A percentile compares a stretch with the other conserved stretches of the same genome.
Evolutionary conservation across 2,329 filamentous ascomycete species (phyloP).

Genomic region (Diaporthe ampelina): DNA sequence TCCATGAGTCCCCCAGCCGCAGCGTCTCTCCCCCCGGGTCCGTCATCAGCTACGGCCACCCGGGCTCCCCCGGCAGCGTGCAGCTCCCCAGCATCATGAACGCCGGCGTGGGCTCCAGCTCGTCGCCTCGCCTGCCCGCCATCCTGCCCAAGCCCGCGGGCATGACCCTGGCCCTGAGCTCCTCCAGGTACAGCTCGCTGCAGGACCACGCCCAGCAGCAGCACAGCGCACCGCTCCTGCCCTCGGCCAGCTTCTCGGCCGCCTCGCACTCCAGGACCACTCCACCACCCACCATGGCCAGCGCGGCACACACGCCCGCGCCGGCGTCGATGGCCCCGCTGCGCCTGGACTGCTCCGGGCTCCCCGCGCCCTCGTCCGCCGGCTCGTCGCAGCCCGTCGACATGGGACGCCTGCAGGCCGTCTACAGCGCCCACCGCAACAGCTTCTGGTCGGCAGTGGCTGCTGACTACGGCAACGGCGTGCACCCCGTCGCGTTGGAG

Average conservation of each 20-base stretch:
- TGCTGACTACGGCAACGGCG: slow-evolving; percentile 76
- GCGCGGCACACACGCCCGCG: slow-evolving; percentile 41
- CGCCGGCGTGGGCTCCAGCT: slow-evolving; percentile 54
- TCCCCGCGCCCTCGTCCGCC: slow-evolving; percentile 52
- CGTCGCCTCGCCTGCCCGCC: slow-evolving; percentile 67
- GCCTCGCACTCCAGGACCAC: slow-evolving; percentile 40
- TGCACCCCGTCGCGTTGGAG: slow-evolving; percentile 74
- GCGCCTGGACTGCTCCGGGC: slow-evolving; percentile 71
- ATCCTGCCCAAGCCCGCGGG: slow-evolving; percentile 76
- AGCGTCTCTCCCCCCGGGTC: slow-evolving; percentile 64
- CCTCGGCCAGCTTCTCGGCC: slow-evolving; percentile 55
- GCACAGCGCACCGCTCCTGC: slow-evolving; percentile 62
- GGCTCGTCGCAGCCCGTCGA: slow-evolving; percentile 66
- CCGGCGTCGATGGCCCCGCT: slow-evolving; percentile 54
- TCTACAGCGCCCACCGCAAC: slow-evolving; percentile 78
- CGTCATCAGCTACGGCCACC: slow-evolving; percentile 57
- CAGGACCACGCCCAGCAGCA: slow-evolving; percentile 55
- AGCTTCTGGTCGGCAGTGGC: slow-evolving; percentile 82
- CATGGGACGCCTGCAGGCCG: slow-evolving; percentile 74
- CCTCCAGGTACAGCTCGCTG: slow-evolving; percentile 54
- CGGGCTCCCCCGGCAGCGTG: slow-evolving; percentile 61
- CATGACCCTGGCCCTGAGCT: slow-evolving; percentile 59
- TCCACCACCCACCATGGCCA: slow-evolving; percentile 53
- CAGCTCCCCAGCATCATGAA: slow-evolving; percentile 68
- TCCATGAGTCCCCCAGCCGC: slow-evolving; percentile 62